phyloP scores from a whole-genome alignment of 768 basidiomycete species.

The Suillus discolor region DNA sequence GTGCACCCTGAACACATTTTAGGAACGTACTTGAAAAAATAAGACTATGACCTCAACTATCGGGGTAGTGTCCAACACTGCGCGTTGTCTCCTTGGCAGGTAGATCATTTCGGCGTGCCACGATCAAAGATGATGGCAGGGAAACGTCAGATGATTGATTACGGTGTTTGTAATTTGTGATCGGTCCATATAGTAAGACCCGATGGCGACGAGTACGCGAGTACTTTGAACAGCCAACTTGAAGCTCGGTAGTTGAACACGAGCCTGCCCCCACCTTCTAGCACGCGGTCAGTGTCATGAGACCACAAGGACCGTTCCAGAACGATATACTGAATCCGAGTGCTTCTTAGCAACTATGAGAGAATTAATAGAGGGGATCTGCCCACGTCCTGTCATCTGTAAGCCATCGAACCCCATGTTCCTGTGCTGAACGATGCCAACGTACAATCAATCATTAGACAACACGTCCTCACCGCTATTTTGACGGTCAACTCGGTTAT shows the following conservation, averaged over 20 bases:
- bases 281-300: not conserved
- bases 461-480: not conserved
- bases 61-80: not conserved
- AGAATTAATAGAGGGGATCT: slow-evolving; percentile 2
- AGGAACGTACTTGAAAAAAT: not conserved
- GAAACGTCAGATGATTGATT: not conserved
- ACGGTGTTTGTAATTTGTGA: not conserved
- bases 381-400: slow-evolving; percentile 9
- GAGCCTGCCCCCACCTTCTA: not conserved
- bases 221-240: not conserved
- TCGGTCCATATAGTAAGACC: not conserved
- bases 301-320: not conserved
- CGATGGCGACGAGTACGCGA: not conserved
- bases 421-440: not conserved
- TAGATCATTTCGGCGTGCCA: not conserved
- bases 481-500: not conserved
- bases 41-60: not conserved
- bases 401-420: not conserved
- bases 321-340: not conserved
- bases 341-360: not conserved
- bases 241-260: not conserved
- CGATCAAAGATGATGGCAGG: not conserved
- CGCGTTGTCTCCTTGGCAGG: not conserved
- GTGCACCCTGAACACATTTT: not conserved
- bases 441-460: not conserved